Percentiles rank a stretch among this genome's conserved stretches.
These are phyloP conservation scores for Alternaria postmessia DNA, from an alignment of 2,329 filamentous ascomycete species.

Conservation along the genomic window DNA sequence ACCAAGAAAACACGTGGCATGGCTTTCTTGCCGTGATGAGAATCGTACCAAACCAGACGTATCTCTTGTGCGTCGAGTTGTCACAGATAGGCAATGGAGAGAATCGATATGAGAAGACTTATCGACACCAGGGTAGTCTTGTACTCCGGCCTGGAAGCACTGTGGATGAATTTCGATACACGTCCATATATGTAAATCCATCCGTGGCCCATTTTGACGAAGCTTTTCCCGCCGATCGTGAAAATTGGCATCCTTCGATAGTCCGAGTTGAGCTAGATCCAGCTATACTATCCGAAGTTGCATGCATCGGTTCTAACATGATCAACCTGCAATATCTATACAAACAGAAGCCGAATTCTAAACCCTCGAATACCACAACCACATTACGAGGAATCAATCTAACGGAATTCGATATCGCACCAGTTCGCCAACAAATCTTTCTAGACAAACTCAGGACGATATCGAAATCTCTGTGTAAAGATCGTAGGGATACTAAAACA, in stretches of 20 bases:
- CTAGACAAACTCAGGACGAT: no score
- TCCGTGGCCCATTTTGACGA: not conserved
- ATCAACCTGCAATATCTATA: not conserved
- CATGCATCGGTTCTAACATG: not conserved
- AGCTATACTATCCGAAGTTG: not conserved
- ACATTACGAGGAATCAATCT: not conserved
- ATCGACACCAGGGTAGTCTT: not conserved
- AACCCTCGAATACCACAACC: not conserved
- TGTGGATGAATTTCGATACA: not conserved
- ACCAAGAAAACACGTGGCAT: no score
- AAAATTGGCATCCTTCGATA: not conserved
- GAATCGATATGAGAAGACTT: not conserved
- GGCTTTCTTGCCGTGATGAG: no score
- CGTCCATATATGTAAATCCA: not conserved
- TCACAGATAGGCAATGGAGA: fast-evolving
- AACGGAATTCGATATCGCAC: no score
- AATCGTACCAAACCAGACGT: not conserved
- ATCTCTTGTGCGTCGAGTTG: not conserved
- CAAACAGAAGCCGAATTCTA: no score
- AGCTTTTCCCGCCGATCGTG: no score
- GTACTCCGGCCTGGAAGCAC: not conserved
- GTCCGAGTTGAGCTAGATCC: not conserved
- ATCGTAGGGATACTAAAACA: no score
- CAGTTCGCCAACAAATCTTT: no score
- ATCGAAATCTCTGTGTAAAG: no score